These are phyloP conservation scores for Salix exigua DNA, from an alignment of 345 rosid genomes.

Conservation along the genomic window DNA sequence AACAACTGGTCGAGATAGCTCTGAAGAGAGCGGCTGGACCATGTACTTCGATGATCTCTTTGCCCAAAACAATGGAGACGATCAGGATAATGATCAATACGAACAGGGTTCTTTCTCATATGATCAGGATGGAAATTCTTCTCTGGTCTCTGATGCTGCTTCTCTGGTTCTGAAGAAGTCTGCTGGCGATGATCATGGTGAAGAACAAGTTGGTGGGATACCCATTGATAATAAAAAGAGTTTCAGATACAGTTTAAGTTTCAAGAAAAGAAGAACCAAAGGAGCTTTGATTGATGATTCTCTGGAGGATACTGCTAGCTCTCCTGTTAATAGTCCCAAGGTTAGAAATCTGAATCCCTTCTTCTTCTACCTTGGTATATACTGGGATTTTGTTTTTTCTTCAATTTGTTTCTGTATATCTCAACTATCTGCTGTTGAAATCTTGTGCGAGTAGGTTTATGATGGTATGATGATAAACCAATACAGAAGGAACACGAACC, in stretches of 20 bases:
- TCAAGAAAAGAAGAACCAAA: constrained; percentile 35
- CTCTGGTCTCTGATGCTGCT: constrained; percentile 45
- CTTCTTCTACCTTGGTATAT: neutral
- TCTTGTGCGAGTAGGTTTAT: constrained; percentile 23
- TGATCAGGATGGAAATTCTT: constrained; percentile 15
- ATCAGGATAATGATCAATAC: neutral
- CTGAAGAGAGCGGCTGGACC: constrained; percentile 63
- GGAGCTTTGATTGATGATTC: constrained; percentile 35
- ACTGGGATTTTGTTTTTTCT: neutral
- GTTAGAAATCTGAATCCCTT: constrained; percentile 14
- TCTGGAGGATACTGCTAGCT: constrained; percentile 58
- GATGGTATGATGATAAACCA: constrained; percentile 15
- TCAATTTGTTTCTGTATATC: neutral
- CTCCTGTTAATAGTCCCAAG: constrained; percentile 51
- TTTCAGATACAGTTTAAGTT: constrained; percentile 15
- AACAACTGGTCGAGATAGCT: neutral
- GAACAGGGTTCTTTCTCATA: constrained; percentile 10
- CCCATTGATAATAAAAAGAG: neutral
- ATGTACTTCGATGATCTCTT: constrained; percentile 50
- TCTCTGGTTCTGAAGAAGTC: constrained; percentile 22
- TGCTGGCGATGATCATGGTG: neutral
- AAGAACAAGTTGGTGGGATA: neutral
- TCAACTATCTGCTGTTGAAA: neutral
- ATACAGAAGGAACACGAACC: constrained; percentile 26
- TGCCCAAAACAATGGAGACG: constrained; percentile 12